Evolutionary conservation across 805 yeast genomes (phyloP).

Genomic region (Candida anglica): DNA sequence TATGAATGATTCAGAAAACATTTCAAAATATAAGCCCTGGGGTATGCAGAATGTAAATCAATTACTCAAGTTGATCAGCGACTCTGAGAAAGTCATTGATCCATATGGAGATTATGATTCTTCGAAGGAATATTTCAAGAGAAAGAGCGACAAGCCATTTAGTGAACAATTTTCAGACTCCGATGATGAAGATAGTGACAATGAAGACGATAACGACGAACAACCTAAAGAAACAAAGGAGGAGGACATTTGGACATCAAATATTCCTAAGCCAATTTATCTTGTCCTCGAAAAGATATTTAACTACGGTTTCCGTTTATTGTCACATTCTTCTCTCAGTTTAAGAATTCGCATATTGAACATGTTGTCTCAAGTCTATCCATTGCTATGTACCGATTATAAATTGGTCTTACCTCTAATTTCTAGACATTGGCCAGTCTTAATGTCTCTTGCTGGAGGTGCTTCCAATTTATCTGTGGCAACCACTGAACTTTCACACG

Average conservation of each 20-base stretch:
- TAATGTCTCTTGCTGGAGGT: slow-evolving; percentile 19
- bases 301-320: slow-evolving; percentile 62
- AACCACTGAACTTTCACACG: slow-evolving; percentile 6
- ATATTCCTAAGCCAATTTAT: slow-evolving; percentile 61
- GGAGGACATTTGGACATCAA: slow-evolving; percentile 54
- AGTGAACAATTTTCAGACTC: slow-evolving; percentile 18
- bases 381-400: slow-evolving; percentile 29
- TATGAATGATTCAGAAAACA: slow-evolving; percentile 7
- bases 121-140: slow-evolving; percentile 32
- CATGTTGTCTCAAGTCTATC: slow-evolving; percentile 32
- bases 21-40: slow-evolving; percentile 49
- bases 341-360: slow-evolving; percentile 55
- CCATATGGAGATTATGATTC: slow-evolving; percentile 29
- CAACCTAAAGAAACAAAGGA: slow-evolving; percentile 10
- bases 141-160: slow-evolving; percentile 31
- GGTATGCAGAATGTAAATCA: slow-evolving; percentile 47
- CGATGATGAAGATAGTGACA: slow-evolving; percentile 28
- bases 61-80: slow-evolving; percentile 41
- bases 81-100: slow-evolving; percentile 22
- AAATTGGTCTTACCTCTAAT: slow-evolving; percentile 26
- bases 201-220: slow-evolving; percentile 20
- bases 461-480: slow-evolving; percentile 9
- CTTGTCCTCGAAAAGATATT: slow-evolving; percentile 55
- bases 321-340: slow-evolving; percentile 62
- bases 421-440: slow-evolving; percentile 29